A percentile compares a stretch with the other conserved stretches of the same genome.
phyloP scores from a whole-genome alignment of 441 rosid genomes.

The California macrophylla region DNA sequence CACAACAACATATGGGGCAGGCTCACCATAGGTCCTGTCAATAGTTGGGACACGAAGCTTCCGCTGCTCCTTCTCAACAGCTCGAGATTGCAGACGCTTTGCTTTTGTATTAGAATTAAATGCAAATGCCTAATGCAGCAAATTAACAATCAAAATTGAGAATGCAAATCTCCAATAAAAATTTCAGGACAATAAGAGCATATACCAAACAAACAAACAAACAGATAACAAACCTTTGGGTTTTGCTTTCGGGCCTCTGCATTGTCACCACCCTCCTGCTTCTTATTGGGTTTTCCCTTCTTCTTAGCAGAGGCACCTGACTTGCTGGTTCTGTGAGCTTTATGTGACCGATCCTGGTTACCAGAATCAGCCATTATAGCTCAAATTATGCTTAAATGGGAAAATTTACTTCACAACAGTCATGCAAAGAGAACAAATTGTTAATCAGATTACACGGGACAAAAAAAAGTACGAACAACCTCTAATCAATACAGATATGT shows the following conservation, averaged over 20 bases:
- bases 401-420: neutral
- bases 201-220: neutral
- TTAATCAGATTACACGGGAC: neutral
- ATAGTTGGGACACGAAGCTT: slow-evolving; percentile 64
- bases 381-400: neutral
- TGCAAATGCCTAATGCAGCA: slow-evolving; percentile 45
- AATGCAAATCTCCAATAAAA: neutral
- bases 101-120: slow-evolving; percentile 52
- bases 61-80: slow-evolving; percentile 79
- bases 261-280: neutral
- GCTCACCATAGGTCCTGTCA: slow-evolving; percentile 70
- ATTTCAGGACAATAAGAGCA: neutral
- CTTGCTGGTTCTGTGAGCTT: slow-evolving; percentile 2
- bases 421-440: neutral
- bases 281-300: neutral
- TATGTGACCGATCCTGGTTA: slow-evolving; percentile 1
- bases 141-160: neutral
- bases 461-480: too few species aligned
- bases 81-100: slow-evolving; percentile 48
- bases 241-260: neutral
- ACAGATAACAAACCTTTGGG: neutral
- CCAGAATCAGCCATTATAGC: slow-evolving; percentile 3
- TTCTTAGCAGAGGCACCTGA: neutral
- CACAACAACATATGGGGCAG: slow-evolving; percentile 71
- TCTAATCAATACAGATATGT: neutral